Conservation (phyloP, 331 rosid species). For the Acacia pycnantha region DNA sequence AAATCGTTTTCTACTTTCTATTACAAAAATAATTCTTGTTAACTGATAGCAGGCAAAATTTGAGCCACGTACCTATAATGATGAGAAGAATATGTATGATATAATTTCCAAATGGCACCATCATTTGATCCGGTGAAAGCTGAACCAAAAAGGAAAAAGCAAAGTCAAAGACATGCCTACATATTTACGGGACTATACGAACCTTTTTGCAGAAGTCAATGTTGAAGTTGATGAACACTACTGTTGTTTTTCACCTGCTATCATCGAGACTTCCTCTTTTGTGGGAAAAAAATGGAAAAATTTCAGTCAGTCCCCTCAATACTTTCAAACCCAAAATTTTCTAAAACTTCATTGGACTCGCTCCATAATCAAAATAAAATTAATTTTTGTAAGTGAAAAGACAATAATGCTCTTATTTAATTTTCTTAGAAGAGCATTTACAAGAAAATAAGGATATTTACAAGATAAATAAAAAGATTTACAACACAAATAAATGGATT, state of each 20-base stretch:
- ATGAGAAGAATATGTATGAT: slow-evolving; percentile 25
- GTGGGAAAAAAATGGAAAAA: neutral
- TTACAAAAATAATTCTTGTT: neutral
- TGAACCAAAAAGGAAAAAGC: slow-evolving; percentile 15
- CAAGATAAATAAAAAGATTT: too few relatives aligned
- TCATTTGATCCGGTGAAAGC: slow-evolving; percentile 33
- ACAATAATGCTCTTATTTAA: too few relatives aligned
- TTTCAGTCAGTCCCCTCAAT: too few relatives aligned
- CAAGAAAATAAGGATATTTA: too few relatives aligned
- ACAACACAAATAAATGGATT: too few relatives aligned
- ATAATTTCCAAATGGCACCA: slow-evolving; percentile 17
- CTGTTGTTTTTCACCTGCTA: slow-evolving; percentile 23
- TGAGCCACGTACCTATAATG: neutral
- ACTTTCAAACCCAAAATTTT: too few relatives aligned
- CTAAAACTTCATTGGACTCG: too few relatives aligned
- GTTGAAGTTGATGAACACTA: neutral
- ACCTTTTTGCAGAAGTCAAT: slow-evolving; percentile 30
- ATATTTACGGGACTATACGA: neutral
- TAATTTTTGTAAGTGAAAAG: too few relatives aligned
- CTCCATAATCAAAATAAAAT: too few relatives aligned
- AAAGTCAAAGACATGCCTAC: slow-evolving; percentile 31
- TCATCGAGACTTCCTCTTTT: slow-evolving; percentile 10
- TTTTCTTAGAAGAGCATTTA: too few relatives aligned
- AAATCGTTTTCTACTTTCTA: too few relatives aligned
- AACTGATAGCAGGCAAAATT: neutral